Evolutionary conservation across 148 eudicot species (phyloP).

Genomic region (Chenopodium berlandieri): DNA sequence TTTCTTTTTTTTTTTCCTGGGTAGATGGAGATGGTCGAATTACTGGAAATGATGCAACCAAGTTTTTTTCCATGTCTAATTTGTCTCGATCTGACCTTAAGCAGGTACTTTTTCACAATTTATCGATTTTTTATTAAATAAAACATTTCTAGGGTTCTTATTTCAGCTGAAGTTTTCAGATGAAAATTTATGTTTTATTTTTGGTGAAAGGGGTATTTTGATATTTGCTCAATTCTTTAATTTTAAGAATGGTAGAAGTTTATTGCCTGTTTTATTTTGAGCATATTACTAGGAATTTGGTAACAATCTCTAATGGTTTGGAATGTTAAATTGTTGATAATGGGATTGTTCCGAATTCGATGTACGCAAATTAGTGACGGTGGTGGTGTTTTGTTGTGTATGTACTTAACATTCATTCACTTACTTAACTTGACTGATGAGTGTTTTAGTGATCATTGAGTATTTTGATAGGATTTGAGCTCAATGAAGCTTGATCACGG

Average conservation of each 20-base stretch:
- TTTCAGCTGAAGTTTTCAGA: background rate
- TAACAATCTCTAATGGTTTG: background rate
- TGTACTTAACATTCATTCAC: background rate
- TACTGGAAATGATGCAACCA: constrained; percentile 70
- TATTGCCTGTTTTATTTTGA: too few species aligned
- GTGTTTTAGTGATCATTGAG: background rate
- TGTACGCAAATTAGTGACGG: background rate
- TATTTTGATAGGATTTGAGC: background rate
- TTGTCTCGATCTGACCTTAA: constrained; percentile 72
- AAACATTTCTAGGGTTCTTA: constrained; percentile 5
- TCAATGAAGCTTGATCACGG: background rate
- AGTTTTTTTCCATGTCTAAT: constrained; percentile 64
- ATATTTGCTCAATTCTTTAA: background rate
- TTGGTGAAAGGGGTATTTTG: background rate
- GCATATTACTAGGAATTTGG: background rate
- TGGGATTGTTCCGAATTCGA: background rate
- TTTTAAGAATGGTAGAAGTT: background rate
- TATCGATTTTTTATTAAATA: background rate
- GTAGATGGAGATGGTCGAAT: constrained; percentile 82
- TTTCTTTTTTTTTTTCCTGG: background rate
- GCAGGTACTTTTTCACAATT: constrained; percentile 43
- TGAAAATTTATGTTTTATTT: too few species aligned
- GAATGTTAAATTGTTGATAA: background rate
- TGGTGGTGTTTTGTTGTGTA: background rate
- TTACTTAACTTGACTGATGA: background rate